Evolutionary conservation across 805 yeast genomes (phyloP), one percentile per base, ranked within the genome.

Genomic region (Starmerella etchellsii): DNA sequence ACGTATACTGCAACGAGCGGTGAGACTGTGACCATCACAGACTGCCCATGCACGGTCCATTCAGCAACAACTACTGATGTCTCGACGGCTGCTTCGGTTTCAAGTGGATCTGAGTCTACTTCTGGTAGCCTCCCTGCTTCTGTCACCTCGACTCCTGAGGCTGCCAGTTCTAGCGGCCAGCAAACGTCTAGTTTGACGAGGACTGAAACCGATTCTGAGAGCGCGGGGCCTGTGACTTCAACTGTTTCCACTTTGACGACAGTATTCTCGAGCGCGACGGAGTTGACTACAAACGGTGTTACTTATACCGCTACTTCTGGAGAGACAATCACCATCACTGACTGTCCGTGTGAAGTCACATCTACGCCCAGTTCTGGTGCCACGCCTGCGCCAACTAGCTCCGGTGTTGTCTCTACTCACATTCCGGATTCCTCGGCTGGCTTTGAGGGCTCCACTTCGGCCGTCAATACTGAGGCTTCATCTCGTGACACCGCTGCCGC

Each of bases 321-420:
- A 39, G 76, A 84, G 57, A 79, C 87, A 50, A 60, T 79, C 56
- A 79, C 84, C 60, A 70, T 78, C 70, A 77, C 87, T 9, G 37
- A 39, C 36, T 40, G 50, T 37, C 52, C 54, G 5, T 45, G 51
- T 32, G 45, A 47, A 16, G 13, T 42, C 2, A 43, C 39, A 26
- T 16, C 30, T 27, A 30, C n/a, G n/a, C n/a, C n/a, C n/a, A n/a
- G n/a, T n/a, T 9, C 26, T 24, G 26, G 26, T 24, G 11, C 38
- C 14, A n/a, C n/a, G n/a, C n/a, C n/a, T n/a, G n/a, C n/a, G n/a
- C n/a, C n/a, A n/a, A n/a, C n/a, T n/a, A n/a, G n/a, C n/a, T n/a
- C n/a, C n/a, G n/a, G n/a, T n/a, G n/a, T n/a, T n/a, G n/a, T n/a
- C n/a, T n/a, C n/a, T n/a, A n/a, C n/a, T n/a, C n/a, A n/a, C n/a